These are phyloP conservation scores for Asterella californica DNA, from an alignment of 225 moss, liverwort and hornwort species.

Conservation along the genomic window DNA sequence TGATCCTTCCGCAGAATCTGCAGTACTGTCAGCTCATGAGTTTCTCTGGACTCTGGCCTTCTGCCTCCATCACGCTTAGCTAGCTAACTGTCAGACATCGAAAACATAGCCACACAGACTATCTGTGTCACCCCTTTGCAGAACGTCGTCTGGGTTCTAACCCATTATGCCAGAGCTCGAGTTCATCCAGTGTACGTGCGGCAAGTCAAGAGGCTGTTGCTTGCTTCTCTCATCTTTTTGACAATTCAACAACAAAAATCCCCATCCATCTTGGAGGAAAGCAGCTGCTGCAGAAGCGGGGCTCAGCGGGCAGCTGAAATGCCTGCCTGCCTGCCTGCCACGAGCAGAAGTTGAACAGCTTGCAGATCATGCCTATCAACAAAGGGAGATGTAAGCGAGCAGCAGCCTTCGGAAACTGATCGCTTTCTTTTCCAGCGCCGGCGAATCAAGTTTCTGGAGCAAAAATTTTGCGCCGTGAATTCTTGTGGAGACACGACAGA, in stretches of 20 bases:
- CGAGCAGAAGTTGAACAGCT: slow-evolving; percentile 10
- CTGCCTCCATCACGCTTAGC: slow-evolving; percentile 14
- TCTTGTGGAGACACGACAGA: neutral
- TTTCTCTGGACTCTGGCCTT: neutral
- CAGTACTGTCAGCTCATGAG: slow-evolving; percentile 15
- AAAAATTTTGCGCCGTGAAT: no score
- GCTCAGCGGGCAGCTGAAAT: neutral
- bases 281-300: slow-evolving; percentile 1
- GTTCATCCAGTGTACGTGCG: slow-evolving; percentile 16
- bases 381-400: neutral
- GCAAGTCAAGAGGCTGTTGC: neutral
- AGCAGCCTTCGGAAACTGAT: neutral
- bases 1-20: slow-evolving; percentile 17
- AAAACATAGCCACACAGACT: slow-evolving; percentile 18
- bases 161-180: neutral
- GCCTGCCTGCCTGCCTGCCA: slow-evolving; percentile 5
- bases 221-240: neutral
- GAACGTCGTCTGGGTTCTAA: neutral
- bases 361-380: slow-evolving; percentile 8
- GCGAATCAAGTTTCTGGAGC: neutral
- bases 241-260: neutral
- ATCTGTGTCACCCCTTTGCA: slow-evolving; percentile 20
- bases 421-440: neutral
- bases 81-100: slow-evolving; percentile 19
- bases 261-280: neutral